A percentile compares a stretch with the other conserved stretches of the same genome.
Conservation (phyloP, 306 rosid genomes). For the Macrotyloma uniflorum region DNA sequence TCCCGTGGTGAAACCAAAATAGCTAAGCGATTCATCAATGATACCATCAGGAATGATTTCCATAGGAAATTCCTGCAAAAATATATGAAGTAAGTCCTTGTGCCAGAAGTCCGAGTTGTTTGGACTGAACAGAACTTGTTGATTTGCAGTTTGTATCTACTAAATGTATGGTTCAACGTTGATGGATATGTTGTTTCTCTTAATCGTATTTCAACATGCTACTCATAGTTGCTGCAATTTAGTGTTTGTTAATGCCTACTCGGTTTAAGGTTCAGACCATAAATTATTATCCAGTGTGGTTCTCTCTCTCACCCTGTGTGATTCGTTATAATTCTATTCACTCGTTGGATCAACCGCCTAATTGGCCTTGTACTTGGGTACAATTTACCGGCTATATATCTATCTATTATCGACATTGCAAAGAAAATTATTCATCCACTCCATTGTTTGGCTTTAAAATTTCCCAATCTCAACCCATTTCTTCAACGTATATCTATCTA, state of each 20-base stretch:
- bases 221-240: slow-evolving; percentile 24
- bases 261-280: background rate
- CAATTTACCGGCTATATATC: too few species aligned
- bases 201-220: slow-evolving; percentile 10
- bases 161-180: slow-evolving; percentile 23
- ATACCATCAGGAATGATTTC: slow-evolving; percentile 91
- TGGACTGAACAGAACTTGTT: background rate
- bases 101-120: background rate
- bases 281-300: background rate
- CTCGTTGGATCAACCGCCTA: background rate
- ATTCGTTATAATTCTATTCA: background rate
- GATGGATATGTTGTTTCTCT: slow-evolving; percentile 9
- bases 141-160: slow-evolving; percentile 20
- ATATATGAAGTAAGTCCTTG: slow-evolving; percentile 75
- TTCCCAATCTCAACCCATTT: too few species aligned
- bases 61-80: slow-evolving; percentile 87
- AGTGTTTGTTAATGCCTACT: slow-evolving; percentile 11
- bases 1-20: slow-evolving; percentile 89
- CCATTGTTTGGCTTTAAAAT: background rate
- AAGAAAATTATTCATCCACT: background rate
- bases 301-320: background rate
- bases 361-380: background rate
- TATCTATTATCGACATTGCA: background rate
- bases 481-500: too few species aligned
- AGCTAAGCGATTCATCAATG: slow-evolving; percentile 91